phyloP scores from a whole-genome alignment of 2,329 filamentous ascomycete genomes.

The Ascochyta koolunga region DNA sequence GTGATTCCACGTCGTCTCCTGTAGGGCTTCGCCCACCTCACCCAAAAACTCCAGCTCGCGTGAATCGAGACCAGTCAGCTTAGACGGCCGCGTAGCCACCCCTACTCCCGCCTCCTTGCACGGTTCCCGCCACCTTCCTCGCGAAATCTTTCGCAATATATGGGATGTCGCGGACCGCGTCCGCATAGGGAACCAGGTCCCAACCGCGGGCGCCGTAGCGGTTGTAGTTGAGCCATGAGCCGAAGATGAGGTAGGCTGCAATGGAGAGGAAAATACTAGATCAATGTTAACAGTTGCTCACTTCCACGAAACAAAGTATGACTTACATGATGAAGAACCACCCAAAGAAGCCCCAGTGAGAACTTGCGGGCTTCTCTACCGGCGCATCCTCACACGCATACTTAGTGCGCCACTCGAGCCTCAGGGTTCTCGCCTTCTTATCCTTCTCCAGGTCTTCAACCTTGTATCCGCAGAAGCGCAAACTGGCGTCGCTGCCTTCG shows the following conservation, averaged over 20 bases:
- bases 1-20: no score
- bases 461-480: slow-evolving; percentile 79
- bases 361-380: slow-evolving; percentile 54
- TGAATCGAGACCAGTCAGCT: slow-evolving; percentile 19
- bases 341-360: slow-evolving; percentile 93
- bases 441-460: slow-evolving; percentile 58
- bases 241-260: slow-evolving; percentile 93
- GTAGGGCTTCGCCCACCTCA: no score
- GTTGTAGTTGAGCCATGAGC: slow-evolving; percentile 98
- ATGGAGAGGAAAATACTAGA: slow-evolving; percentile 79
- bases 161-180: slow-evolving; percentile 88
- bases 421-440: slow-evolving; percentile 64
- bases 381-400: slow-evolving; percentile 69
- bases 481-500: slow-evolving; percentile 54
- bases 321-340: slow-evolving; percentile 93
- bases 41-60: no score
- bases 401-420: slow-evolving; percentile 85
- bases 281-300: slow-evolving; percentile 13
- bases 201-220: slow-evolving; percentile 93
- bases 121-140: slow-evolving; percentile 77
- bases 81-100: slow-evolving; percentile 95
- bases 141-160: slow-evolving; percentile 91
- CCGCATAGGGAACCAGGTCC: slow-evolving; percentile 91
- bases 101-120: slow-evolving; percentile 82
- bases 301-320: neutral